Evolutionary conservation across 2,329 filamentous ascomycete species (phyloP).

Genomic region (Epichloe typhina): DNA sequence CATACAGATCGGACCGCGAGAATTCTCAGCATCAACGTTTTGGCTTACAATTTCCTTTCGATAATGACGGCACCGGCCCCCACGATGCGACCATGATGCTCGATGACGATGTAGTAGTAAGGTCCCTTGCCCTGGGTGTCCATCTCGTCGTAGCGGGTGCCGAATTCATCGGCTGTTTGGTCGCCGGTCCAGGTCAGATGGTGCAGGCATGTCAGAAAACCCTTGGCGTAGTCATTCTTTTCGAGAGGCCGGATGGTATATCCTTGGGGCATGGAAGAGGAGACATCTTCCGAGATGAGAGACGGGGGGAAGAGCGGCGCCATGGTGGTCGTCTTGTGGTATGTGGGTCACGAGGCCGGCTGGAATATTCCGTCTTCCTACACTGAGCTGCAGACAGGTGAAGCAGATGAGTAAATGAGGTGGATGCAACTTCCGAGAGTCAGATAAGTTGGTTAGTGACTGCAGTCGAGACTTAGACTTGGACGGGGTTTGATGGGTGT

Average conservation of each 20-base stretch:
- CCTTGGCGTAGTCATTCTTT: slow-evolving; percentile 52
- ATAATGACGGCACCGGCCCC: slow-evolving; percentile 65
- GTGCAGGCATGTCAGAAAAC: slow-evolving; percentile 62
- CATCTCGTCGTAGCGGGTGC: slow-evolving; percentile 52
- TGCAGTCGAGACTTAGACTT: too few relatives aligned
- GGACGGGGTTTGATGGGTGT: too few relatives aligned
- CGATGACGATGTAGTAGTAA: slow-evolving; percentile 62
- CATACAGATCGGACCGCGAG: too few relatives aligned
- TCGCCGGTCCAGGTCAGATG: slow-evolving; percentile 70
- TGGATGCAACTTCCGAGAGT: too few relatives aligned
- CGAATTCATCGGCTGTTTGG: slow-evolving; percentile 51
- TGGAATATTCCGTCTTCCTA: too few relatives aligned
- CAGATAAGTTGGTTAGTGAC: too few relatives aligned
- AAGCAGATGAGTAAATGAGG: too few relatives aligned
- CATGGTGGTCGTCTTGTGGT: slow-evolving; percentile 3
- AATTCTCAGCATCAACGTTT: too few relatives aligned
- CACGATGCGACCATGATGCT: slow-evolving; percentile 49
- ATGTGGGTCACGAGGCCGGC: neutral
- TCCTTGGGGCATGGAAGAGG: slow-evolving; percentile 47
- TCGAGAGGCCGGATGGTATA: slow-evolving; percentile 61
- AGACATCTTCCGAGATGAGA: slow-evolving; percentile 52
- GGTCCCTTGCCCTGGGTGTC: slow-evolving; percentile 21
- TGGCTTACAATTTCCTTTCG: slow-evolving; percentile 59
- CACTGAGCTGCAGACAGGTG: too few relatives aligned
- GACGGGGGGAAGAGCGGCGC: slow-evolving; percentile 45